Conservation (phyloP, 2,329 filamentous ascomycete species). For the Penicillium thymicola region DNA sequence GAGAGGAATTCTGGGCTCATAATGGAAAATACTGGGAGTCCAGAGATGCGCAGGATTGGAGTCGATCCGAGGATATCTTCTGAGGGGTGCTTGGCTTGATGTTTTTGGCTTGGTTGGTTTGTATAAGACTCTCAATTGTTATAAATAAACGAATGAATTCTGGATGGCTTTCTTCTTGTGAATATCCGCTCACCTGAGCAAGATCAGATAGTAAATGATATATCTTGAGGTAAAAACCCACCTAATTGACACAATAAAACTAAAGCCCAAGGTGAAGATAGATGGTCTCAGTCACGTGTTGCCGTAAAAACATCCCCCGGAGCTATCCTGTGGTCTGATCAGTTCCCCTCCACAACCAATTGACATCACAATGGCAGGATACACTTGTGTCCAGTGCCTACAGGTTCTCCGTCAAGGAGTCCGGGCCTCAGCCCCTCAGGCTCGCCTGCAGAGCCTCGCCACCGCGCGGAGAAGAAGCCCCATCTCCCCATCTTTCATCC, state of each 20-base stretch:
- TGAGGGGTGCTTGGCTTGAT: constrained; percentile 23
- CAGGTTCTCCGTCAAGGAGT: constrained; percentile 35
- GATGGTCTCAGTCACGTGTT: constrained; percentile 17
- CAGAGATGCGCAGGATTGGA: constrained; percentile 63
- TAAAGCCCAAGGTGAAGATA: background rate
- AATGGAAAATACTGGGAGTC: constrained; percentile 83
- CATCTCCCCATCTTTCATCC: constrained; percentile 23
- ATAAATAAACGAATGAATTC: constrained; percentile 13
- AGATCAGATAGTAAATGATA: background rate
- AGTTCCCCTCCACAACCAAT: constrained; percentile 9
- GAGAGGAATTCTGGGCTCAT: constrained; percentile 87
- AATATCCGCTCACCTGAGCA: background rate
- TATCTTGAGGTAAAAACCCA: background rate
- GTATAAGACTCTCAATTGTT: constrained; percentile 14
- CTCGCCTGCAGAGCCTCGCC: constrained; percentile 24
- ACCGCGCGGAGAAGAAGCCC: constrained; percentile 26
- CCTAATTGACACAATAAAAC: background rate
- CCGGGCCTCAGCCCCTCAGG: constrained; percentile 20
- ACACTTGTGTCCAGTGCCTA: constrained; percentile 42
- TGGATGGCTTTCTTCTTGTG: background rate
- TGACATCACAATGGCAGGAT: constrained; percentile 37
- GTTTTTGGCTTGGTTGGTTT: constrained; percentile 2
- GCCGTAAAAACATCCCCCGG: constrained; percentile 7
- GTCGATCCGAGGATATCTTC: constrained; percentile 72
- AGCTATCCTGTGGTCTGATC: constrained; percentile 6